phyloP scores from a whole-genome alignment of 306 rosid species.

The Malus domestica region DNA sequence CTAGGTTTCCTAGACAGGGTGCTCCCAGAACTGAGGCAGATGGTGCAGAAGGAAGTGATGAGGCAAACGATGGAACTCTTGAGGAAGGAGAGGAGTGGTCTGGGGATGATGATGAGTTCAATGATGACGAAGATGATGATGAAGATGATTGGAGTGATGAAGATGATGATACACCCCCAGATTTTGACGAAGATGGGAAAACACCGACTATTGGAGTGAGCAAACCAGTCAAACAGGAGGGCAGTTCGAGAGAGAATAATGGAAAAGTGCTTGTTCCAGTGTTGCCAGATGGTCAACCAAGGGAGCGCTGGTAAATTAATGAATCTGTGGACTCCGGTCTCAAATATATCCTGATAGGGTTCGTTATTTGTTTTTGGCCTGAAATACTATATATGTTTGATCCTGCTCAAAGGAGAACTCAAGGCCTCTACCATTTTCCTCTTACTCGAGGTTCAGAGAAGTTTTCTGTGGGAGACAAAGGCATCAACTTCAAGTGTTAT shows the following conservation, averaged over 20 bases:
- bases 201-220: conserved; percentile 22
- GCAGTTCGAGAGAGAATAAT: conserved; percentile 12
- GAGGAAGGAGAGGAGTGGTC: conserved; percentile 57
- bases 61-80: conserved; percentile 29
- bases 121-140: conserved; percentile 22
- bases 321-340: not conserved
- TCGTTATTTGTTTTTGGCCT: conserved; percentile 10
- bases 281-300: conserved; percentile 53
- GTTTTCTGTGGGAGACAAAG: not conserved
- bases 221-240: conserved; percentile 30
- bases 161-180: conserved; percentile 60
- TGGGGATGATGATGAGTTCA: conserved; percentile 37
- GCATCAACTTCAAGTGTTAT: conserved; percentile 3
- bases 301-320: conserved; percentile 67
- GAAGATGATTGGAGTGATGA: conserved; percentile 61
- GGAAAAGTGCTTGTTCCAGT: conserved; percentile 38
- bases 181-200: conserved; percentile 52
- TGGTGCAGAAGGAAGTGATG: conserved; percentile 27
- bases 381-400: conserved; percentile 12
- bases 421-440: not conserved
- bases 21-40: conserved; percentile 29
- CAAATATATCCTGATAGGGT: conserved; percentile 5
- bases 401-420: conserved; percentile 8
- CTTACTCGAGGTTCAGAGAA: not conserved
- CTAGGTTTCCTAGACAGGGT: conserved; percentile 41